These are phyloP conservation scores for Thielaviopsis ethacetica DNA, from an alignment of 2,329 filamentous ascomycete genomes.

Conservation along the genomic window DNA sequence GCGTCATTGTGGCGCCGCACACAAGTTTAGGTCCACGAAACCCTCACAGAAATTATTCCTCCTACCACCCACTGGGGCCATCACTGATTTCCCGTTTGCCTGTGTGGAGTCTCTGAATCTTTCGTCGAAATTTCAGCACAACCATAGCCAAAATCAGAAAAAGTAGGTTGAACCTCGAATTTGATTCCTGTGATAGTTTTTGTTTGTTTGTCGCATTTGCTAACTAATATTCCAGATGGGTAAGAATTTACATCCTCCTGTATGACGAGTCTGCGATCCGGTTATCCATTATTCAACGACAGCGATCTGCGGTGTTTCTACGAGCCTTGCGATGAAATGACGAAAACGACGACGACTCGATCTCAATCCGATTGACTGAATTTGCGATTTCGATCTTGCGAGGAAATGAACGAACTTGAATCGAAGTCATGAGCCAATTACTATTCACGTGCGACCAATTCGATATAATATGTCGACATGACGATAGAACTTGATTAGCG, in stretches of 20 bases:
- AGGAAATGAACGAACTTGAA: background rate
- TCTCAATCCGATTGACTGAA: background rate
- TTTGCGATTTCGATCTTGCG: background rate
- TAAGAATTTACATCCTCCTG: conserved; percentile 26
- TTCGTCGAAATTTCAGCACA: conserved; percentile 11
- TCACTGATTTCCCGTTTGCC: conserved; percentile 9
- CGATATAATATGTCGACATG: background rate
- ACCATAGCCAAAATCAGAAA: conserved; percentile 11
- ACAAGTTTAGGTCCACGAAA: conserved; percentile 11
- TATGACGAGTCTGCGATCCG: background rate
- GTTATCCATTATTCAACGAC: background rate
- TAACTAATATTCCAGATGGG: conserved; percentile 38
- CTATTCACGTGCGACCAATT: background rate
- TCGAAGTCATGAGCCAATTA: background rate
- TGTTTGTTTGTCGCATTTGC: conserved; percentile 13
- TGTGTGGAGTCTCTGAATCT: conserved; percentile 11
- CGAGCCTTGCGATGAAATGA: conserved; percentile 1
- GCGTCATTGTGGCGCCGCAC: conserved; percentile 9
- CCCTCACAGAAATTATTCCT: conserved; percentile 12
- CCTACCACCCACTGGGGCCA: background rate
- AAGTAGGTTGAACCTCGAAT: conserved; percentile 9
- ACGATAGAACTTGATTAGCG: background rate
- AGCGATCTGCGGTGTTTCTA: conserved; percentile 1
- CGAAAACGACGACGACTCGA: background rate
- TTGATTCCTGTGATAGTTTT: conserved; percentile 8